These are phyloP conservation scores for Choiromyces venosus DNA, from an alignment of 495 filamentous ascomycete species.

Conservation along the genomic window DNA sequence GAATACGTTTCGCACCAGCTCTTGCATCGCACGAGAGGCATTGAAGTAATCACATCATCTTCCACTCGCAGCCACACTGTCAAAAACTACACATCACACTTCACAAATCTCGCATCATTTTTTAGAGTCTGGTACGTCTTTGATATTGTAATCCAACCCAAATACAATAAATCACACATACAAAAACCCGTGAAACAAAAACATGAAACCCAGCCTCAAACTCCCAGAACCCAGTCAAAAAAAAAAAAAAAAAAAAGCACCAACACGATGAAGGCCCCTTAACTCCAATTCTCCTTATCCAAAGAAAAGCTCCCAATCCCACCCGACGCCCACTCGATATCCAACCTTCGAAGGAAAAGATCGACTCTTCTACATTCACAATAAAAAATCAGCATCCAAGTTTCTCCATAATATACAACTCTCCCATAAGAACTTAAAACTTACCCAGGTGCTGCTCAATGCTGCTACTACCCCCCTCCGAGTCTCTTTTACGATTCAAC, in stretches of 20 bases:
- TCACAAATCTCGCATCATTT: neutral
- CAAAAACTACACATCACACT: neutral
- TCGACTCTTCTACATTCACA: neutral
- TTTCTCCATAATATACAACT: no score
- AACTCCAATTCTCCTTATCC: neutral
- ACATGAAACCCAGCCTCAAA: neutral
- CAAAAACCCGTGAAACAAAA: neutral
- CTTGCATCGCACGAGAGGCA: neutral
- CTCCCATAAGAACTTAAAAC: neutral
- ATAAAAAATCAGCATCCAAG: neutral
- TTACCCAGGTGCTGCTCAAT: neutral
- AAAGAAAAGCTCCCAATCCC: neutral
- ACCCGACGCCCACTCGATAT: neutral
- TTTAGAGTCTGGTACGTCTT: neutral
- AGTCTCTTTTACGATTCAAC: neutral
- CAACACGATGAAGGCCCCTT: neutral
- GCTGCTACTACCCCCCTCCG: neutral
- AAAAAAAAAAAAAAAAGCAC: no score
- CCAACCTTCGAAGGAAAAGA: neutral
- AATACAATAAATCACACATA: neutral
- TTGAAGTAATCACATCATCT: neutral
- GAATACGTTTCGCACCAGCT: neutral
- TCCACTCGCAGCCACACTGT: neutral
- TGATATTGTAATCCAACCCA: neutral
- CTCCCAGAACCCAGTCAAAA: neutral